Evolutionary conservation across 2,329 filamentous ascomycete genomes (phyloP).

Genomic region (Pyricularia grisea): DNA sequence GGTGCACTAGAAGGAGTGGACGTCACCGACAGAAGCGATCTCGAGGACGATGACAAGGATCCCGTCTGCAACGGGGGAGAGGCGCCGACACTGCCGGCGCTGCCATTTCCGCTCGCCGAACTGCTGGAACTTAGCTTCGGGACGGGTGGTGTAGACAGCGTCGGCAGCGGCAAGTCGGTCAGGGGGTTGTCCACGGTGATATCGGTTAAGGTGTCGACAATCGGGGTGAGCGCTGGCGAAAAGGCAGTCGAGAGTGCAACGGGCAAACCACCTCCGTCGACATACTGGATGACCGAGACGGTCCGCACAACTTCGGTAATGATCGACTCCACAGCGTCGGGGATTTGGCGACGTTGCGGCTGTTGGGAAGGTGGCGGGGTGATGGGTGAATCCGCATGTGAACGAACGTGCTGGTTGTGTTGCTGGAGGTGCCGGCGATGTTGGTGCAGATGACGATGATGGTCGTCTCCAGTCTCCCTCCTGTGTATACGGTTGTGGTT

Average conservation of each 20-base stretch:
- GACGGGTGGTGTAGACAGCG: background rate
- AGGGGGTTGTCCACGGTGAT: slow-evolving; percentile 20
- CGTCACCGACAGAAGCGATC: slow-evolving; percentile 14
- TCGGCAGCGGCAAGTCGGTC: slow-evolving; percentile 9
- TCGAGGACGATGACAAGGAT: slow-evolving; percentile 14
- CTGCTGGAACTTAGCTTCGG: background rate
- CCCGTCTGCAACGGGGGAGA: slow-evolving; percentile 7
- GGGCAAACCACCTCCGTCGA: slow-evolving; percentile 37
- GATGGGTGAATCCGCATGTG: background rate
- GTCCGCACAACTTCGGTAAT: slow-evolving; percentile 42
- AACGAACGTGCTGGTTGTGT: background rate
- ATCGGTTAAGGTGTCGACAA: slow-evolving; percentile 25
- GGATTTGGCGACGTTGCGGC: slow-evolving; percentile 18
- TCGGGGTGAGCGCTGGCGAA: slow-evolving; percentile 25
- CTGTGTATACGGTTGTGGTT: slow-evolving; percentile 14
- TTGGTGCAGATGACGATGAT: slow-evolving; percentile 14
- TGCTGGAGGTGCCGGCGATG: background rate
- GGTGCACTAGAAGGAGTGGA: slow-evolving; percentile 18
- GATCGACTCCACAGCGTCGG: slow-evolving; percentile 16
- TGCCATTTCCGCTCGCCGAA: background rate
- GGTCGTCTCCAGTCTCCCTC: slow-evolving; percentile 12
- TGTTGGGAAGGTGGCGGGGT: slow-evolving; percentile 4
- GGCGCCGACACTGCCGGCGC: slow-evolving; percentile 6
- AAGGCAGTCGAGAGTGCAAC: slow-evolving; percentile 33
- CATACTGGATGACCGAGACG: slow-evolving; percentile 42